A percentile compares a stretch with the other conserved stretches of the same genome.
phyloP scores from a whole-genome alignment of 2,329 filamentous ascomycete genomes.

The Aspergillus ochraceus region DNA sequence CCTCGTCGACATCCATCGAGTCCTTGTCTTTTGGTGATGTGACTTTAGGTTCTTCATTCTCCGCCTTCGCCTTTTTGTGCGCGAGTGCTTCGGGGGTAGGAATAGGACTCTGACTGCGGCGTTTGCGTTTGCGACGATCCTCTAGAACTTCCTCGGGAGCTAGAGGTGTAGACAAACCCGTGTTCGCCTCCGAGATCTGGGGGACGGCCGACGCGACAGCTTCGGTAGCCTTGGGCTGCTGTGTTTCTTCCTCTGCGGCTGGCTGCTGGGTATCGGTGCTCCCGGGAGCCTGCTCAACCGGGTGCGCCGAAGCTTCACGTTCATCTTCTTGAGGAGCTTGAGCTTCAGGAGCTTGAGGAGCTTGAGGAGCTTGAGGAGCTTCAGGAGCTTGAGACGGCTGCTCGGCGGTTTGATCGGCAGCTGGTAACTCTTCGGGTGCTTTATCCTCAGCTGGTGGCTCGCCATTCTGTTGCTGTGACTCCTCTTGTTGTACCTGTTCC shows the following conservation, averaged over 20 bases:
- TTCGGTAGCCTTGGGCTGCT: slow-evolving; percentile 15
- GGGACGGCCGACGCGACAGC: slow-evolving; percentile 17
- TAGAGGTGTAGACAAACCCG: slow-evolving; percentile 28
- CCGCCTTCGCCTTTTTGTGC: slow-evolving; percentile 57
- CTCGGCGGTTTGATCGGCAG: neutral
- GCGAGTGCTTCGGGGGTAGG: slow-evolving; percentile 55
- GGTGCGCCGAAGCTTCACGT: slow-evolving; percentile 19
- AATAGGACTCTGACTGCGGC: slow-evolving; percentile 63
- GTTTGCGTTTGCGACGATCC: slow-evolving; percentile 66
- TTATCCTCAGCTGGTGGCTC: slow-evolving; percentile 14
- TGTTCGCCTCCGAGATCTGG: slow-evolving; percentile 27
- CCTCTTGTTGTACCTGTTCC: slow-evolving; percentile 11
- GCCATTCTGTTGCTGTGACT: slow-evolving; percentile 5
- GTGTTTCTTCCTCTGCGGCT: slow-evolving; percentile 20
- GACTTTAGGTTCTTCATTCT: slow-evolving; percentile 39
- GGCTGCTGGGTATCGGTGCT: slow-evolving; percentile 10
- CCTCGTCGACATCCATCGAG: slow-evolving; percentile 13
- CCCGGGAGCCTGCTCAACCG: slow-evolving; percentile 25
- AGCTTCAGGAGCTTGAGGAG: neutral
- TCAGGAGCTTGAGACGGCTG: slow-evolving; percentile 4
- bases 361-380: slow-evolving; percentile 2
- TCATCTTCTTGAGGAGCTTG: slow-evolving; percentile 4
- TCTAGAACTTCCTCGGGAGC: slow-evolving; percentile 43
- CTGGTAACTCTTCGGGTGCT: slow-evolving; percentile 11
- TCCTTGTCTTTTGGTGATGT: slow-evolving; percentile 31